Base-by-base conservation (phyloP, 768 basidiomycete genomes). In the Omphalotus guepiniiformis region DNA sequence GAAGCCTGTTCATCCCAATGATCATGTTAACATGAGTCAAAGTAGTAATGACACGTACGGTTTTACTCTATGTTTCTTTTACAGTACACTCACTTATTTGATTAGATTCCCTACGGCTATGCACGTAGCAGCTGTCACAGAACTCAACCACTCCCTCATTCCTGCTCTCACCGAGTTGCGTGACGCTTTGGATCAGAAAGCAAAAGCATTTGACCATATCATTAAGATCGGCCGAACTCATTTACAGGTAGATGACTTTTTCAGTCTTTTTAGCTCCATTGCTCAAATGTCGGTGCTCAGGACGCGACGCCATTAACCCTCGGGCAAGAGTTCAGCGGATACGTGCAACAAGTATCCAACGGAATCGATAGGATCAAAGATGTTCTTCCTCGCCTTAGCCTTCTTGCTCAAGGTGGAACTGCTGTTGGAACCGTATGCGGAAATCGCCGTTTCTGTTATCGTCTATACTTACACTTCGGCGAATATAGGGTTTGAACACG, bases 161-260 rank as follows among this genome's bases (percentile, higher is more conserved):
- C 96, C 96, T 32, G 93, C 94, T 25, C 71, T 99, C 26, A 75
- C 74, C 34, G 84, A 85, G 62, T 80, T 99, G 30, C 84, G 83
- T 40, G 84, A 88, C 63, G 93, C 89, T 5, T 72, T 99, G 44
- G 79, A 87, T 47, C 79, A 72, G 49, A 99, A 98, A 72, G 71
- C 85, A 11, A 80, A 85, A 56, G 76, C 74, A 1, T 99, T 98
- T 62, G 83, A 87, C 23, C 69, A 86, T 61, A 98, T 99, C 59
- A 92, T 98, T 67, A 99, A 99, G 69, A 99, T 99, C 58, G 96
- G 96, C 30, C 87, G 96, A 37, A 99, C 96, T 3, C 96, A 99
- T 69, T 70, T 99, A 49, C 90, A 93, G 74, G 86, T 80, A 43
- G 16, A 18, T 32, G 56, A 22, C 16, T 16, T 39, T 30, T 32